A percentile compares a stretch with the other conserved stretches of the same genome.
These are phyloP conservation scores for Diplodia sapinea DNA, from an alignment of 2,329 filamentous ascomycete genomes.

Conservation along the genomic window DNA sequence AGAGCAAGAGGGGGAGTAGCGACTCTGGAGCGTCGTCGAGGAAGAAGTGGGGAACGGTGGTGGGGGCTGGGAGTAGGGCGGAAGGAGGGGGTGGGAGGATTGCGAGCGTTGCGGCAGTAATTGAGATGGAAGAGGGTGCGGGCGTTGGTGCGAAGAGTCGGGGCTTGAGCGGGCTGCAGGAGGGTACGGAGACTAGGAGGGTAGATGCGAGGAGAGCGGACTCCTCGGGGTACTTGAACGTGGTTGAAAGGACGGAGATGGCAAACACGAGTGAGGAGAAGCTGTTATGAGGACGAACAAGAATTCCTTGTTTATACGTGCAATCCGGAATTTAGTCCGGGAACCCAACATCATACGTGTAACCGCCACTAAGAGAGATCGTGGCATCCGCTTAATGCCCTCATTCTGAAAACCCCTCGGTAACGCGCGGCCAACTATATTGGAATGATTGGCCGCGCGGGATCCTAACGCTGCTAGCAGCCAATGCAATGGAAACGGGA, in stretches of 20 bases:
- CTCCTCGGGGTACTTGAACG: background rate
- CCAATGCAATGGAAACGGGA: background rate
- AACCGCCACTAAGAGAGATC: background rate
- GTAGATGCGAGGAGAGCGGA: background rate
- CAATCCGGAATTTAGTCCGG: background rate
- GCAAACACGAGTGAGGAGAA: slow-evolving; percentile 7
- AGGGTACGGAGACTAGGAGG: background rate
- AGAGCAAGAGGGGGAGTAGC: background rate
- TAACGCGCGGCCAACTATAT: background rate
- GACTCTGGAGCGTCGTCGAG: slow-evolving; percentile 6
- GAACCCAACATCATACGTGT: background rate
- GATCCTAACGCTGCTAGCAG: background rate
- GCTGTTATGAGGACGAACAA: background rate
- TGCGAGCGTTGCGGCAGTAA: background rate
- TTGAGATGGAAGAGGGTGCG: background rate
- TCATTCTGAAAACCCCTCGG: background rate
- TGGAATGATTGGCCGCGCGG: background rate
- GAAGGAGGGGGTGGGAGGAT: background rate
- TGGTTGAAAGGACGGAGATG: background rate
- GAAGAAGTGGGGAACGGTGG: background rate
- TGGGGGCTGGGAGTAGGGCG: background rate
- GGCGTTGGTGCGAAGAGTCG: slow-evolving; percentile 1
- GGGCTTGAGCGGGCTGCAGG: slow-evolving; percentile 3
- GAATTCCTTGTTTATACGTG: background rate
- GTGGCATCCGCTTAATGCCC: background rate